Conservation (phyloP, 352 stramenopile species). For the Albugo laibachii region DNA sequence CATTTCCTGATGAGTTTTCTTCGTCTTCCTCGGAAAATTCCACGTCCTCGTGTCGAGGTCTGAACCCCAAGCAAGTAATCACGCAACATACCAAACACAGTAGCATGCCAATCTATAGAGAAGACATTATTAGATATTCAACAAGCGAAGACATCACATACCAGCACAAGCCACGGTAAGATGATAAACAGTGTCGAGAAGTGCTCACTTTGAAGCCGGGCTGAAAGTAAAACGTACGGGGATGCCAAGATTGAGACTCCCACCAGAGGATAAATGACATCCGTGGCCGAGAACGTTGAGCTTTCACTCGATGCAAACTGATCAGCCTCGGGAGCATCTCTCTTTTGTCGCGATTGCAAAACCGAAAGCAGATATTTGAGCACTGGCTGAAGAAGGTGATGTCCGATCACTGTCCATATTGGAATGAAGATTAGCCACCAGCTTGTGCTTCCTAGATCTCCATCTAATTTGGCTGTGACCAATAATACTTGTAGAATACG, state of each 20-base stretch:
- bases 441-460: constrained; percentile 16
- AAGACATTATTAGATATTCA: neutral
- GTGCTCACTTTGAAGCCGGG: constrained; percentile 34
- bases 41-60: neutral
- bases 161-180: constrained; percentile 64
- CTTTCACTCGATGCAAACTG: too few relatives aligned
- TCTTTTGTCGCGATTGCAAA: too few relatives aligned
- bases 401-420: constrained; percentile 50
- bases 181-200: constrained; percentile 71
- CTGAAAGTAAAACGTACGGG: constrained; percentile 60
- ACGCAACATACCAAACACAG: constrained; percentile 65
- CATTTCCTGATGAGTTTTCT: too few relatives aligned
- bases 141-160: constrained; percentile 11
- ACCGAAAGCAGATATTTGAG: too few relatives aligned
- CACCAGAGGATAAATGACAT: neutral
- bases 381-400: constrained; percentile 25
- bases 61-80: constrained; percentile 43
- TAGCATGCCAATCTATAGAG: constrained; percentile 27
- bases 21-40: constrained; percentile 9
- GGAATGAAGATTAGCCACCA: constrained; percentile 72
- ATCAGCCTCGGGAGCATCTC: too few relatives aligned
- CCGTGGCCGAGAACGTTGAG: too few relatives aligned
- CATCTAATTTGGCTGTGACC: constrained; percentile 49
- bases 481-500: constrained; percentile 43
- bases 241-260: constrained; percentile 24